These are phyloP conservation scores for Globisporangium nagaii DNA, from an alignment of 352 stramenopile genomes.

Conservation along the genomic window DNA sequence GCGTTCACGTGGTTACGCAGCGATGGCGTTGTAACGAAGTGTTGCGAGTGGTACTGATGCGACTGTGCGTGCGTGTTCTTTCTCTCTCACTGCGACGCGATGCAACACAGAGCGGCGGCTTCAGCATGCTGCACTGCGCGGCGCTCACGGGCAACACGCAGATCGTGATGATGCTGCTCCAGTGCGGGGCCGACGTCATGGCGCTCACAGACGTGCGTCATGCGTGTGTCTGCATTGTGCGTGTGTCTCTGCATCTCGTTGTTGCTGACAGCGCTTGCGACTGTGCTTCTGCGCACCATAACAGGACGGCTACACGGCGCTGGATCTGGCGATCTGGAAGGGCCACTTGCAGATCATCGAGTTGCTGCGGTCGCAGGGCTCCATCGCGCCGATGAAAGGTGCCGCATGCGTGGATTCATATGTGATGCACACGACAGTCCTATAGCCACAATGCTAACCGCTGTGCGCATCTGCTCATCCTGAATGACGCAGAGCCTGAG, in stretches of 20 bases:
- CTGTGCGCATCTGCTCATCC: not conserved
- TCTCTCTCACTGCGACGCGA: not conserved
- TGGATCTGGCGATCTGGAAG: constrained; percentile 80
- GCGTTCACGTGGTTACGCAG: not conserved
- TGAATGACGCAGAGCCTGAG: constrained; percentile 44
- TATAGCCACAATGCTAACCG: not conserved
- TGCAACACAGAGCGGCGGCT: constrained; percentile 49
- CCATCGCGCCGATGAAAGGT: constrained; percentile 82
- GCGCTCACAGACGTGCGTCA: constrained; percentile 66
- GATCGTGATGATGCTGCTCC: constrained; percentile 85
- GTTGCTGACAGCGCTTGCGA: not conserved
- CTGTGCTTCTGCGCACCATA: too few relatives aligned
- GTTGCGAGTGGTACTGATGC: not conserved
- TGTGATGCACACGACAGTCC: too few relatives aligned
- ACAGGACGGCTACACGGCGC: constrained; percentile 74
- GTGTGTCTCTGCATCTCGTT: not conserved
- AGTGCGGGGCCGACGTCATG: constrained; percentile 70
- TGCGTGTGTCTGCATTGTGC: not conserved
- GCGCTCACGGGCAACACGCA: constrained; percentile 73
- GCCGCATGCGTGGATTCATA: not conserved
- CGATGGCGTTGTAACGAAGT: not conserved
- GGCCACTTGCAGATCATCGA: constrained; percentile 83
- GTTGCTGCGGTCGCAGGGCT: constrained; percentile 71
- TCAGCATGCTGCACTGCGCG: constrained; percentile 79
- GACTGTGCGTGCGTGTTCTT: not conserved